Conservation (phyloP, 768 basidiomycete genomes). For the Coprinellus micaceus region DNA sequence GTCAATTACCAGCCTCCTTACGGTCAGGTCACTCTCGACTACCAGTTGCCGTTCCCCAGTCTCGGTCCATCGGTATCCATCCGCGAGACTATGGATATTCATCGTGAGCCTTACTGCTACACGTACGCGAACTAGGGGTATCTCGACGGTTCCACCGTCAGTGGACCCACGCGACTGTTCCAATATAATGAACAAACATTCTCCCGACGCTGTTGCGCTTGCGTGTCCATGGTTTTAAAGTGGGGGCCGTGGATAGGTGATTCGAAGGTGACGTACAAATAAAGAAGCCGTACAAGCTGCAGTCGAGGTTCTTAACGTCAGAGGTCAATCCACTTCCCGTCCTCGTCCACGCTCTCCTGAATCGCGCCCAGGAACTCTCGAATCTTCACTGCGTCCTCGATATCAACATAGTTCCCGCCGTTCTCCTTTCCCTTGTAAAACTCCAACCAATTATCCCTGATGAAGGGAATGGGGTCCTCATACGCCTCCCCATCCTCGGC, state of each 20-base stretch:
- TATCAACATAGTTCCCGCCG: slow-evolving; percentile 12
- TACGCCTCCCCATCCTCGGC: background rate
- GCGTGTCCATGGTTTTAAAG: too few species aligned
- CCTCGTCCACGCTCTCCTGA: slow-evolving; percentile 10
- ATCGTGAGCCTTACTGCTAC: slow-evolving; percentile 2
- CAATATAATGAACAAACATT: too few species aligned
- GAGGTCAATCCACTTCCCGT: background rate
- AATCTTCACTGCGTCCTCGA: slow-evolving; percentile 21
- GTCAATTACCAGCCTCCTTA: background rate
- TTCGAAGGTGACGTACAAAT: too few species aligned
- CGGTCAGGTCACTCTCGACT: slow-evolving; percentile 4
- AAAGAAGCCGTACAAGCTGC: too few species aligned
- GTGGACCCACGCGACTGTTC: too few species aligned
- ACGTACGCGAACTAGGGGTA: slow-evolving; percentile 1
- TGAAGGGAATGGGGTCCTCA: background rate
- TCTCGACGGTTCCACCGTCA: too few species aligned
- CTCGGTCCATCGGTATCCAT: background rate
- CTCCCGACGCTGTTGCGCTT: too few species aligned
- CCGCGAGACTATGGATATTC: slow-evolving; percentile 3
- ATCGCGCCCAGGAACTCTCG: slow-evolving; percentile 15
- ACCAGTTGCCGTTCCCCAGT: background rate
- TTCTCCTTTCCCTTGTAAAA: slow-evolving; percentile 12
- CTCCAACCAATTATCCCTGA: slow-evolving; percentile 10
- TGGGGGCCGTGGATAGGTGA: too few species aligned
- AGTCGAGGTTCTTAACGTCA: background rate